Conservation (phyloP, 2,329 filamentous ascomycete genomes). For the Colletotrichum sansevieriae region DNA sequence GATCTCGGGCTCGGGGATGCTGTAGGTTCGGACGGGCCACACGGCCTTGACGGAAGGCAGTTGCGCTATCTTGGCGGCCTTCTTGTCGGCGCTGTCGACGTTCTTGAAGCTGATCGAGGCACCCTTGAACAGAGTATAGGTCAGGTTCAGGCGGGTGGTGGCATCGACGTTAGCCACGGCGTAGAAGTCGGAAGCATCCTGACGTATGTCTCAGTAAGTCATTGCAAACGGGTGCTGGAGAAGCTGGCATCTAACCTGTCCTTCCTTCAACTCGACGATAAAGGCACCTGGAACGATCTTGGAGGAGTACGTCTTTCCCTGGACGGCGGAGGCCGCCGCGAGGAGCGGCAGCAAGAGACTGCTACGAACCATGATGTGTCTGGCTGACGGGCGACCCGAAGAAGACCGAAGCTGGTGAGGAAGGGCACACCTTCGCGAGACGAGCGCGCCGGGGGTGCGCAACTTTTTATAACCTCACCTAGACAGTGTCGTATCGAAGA, state of each 20-base stretch:
- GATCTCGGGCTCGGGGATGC: constrained; percentile 59
- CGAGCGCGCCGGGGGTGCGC: constrained; percentile 9
- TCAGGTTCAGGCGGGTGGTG: constrained; percentile 60
- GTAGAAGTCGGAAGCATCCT: constrained; percentile 59
- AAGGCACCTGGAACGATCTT: constrained; percentile 60
- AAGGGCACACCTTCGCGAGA: background rate
- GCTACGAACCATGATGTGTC: constrained; percentile 53
- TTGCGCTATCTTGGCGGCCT: constrained; percentile 55
- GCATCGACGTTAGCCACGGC: constrained; percentile 55
- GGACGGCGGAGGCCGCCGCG: constrained; percentile 50
- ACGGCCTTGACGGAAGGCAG: constrained; percentile 62
- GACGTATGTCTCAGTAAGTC: background rate
- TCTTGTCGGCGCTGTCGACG: constrained; percentile 57
- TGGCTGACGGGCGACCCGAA: constrained; percentile 33
- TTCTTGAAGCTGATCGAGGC: constrained; percentile 66
- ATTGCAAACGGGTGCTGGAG: background rate
- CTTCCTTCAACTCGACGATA: constrained; percentile 67
- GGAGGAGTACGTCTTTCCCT: constrained; percentile 45
- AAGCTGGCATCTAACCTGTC: constrained; percentile 54
- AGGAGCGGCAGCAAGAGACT: constrained; percentile 52
- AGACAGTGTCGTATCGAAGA: constrained; percentile 11
- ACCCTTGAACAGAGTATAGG: constrained; percentile 67
- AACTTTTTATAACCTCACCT: constrained; percentile 32
- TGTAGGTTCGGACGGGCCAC: constrained; percentile 62
- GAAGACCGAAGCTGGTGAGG: constrained; percentile 35